These are phyloP conservation scores for Trichosporon faecale DNA, from an alignment of 1,284 basidiomycete genomes.

Conservation along the genomic window DNA sequence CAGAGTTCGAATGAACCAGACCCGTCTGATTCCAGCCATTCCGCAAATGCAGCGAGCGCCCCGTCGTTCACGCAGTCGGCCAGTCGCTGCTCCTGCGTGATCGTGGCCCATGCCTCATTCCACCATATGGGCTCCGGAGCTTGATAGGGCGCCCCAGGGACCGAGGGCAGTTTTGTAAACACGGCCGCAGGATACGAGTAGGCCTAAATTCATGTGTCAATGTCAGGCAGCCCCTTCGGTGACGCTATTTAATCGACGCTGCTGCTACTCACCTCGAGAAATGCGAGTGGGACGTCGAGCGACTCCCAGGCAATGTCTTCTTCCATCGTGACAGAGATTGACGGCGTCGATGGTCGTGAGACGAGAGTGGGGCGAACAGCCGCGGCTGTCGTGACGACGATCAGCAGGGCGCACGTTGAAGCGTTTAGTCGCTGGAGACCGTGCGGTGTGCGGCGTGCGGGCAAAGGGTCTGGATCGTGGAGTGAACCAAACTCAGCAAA, in stretches of 20 bases:
- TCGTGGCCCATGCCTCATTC: not conserved
- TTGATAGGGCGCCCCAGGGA: constrained; percentile 4
- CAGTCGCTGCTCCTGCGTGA: not conserved
- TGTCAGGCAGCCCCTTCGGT: not conserved
- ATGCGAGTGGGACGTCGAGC: not conserved
- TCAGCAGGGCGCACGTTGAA: not conserved
- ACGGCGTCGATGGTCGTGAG: not conserved
- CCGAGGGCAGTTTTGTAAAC: not conserved
- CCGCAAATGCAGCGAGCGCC: not conserved
- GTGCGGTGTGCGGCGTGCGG: no score
- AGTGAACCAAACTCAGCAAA: no score
- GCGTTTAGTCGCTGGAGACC: no score
- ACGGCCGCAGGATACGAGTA: not conserved
- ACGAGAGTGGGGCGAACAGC: not conserved
- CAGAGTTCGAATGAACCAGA: not conserved
- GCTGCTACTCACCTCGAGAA: not conserved
- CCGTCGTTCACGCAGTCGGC: constrained; percentile 6
- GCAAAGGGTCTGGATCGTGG: no score
- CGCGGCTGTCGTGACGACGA: not conserved
- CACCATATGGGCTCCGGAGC: constrained; percentile 5
- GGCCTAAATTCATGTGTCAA: not conserved
- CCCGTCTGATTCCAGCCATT: not conserved
- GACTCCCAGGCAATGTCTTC: not conserved
- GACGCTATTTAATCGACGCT: not conserved
- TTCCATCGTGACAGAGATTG: not conserved